Evolutionary conservation across 192 early-diverging fungal species (phyloP).

Genomic region (Kappamyces sp.): DNA sequence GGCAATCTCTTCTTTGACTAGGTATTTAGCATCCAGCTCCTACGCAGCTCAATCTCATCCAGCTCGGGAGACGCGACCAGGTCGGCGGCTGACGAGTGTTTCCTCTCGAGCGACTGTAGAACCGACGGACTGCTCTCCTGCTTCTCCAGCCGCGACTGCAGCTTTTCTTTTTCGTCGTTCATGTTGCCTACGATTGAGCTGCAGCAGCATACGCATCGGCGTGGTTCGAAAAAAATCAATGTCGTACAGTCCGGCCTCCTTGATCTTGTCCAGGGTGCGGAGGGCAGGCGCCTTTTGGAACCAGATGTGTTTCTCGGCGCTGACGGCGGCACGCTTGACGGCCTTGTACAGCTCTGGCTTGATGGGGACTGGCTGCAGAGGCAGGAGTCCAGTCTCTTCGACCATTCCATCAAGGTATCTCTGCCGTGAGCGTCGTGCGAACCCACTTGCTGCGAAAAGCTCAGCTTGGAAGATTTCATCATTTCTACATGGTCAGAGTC

Average conservation of each 20-base stretch:
- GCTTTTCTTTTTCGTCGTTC: constrained; percentile 21
- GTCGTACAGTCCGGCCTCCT: constrained; percentile 29
- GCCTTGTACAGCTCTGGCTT: constrained; percentile 16
- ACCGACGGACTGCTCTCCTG: background rate
- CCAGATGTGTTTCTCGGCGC: constrained; percentile 12
- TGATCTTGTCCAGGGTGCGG: constrained; percentile 27
- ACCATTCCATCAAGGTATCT: constrained; percentile 3
- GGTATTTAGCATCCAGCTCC: background rate
- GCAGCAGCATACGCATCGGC: constrained; percentile 13
- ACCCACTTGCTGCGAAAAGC: constrained; percentile 27
- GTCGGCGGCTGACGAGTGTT: no score
- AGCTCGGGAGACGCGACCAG: background rate
- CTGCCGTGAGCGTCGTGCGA: constrained; percentile 26
- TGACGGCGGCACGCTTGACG: constrained; percentile 4
- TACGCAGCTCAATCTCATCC: constrained; percentile 44
- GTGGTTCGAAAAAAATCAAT: constrained; percentile 28
- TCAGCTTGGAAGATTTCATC: constrained; percentile 45
- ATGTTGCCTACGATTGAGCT: constrained; percentile 23
- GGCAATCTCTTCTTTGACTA: constrained; percentile 40
- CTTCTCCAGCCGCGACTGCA: constrained; percentile 16
- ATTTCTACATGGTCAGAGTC: constrained; percentile 26
- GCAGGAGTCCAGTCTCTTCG: background rate
- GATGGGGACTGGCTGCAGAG: constrained; percentile 21
- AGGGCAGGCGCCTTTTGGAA: constrained; percentile 22
- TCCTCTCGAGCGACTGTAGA: constrained; percentile 13